These are phyloP conservation scores for Pelargonium citronellum DNA, from an alignment of 441 rosid genomes.

Conservation along the genomic window DNA sequence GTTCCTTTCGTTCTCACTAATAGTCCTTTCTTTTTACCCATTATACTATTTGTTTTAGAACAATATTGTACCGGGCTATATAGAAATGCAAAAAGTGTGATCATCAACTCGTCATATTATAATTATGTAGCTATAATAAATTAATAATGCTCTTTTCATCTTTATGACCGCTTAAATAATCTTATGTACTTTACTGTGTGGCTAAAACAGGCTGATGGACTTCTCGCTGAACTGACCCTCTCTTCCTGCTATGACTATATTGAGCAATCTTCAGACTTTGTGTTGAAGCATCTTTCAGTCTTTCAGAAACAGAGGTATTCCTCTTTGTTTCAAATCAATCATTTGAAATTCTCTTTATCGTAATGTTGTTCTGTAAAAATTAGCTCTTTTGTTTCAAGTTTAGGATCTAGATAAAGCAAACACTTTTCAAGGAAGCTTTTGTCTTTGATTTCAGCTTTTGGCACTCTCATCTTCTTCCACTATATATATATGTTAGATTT, in stretches of 20 bases:
- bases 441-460: neutral
- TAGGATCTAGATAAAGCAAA: neutral
- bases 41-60: neutral
- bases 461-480: neutral
- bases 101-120: neutral
- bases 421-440: too few species aligned
- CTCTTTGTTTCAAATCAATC: neutral
- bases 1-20: neutral
- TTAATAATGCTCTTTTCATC: neutral
- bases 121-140: neutral
- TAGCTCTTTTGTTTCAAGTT: neutral
- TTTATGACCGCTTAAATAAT: neutral
- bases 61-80: neutral
- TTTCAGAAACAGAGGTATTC: constrained; percentile 67
- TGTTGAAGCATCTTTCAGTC: constrained; percentile 52
- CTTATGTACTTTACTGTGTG: neutral
- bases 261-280: constrained; percentile 54
- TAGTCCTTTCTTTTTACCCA: neutral
- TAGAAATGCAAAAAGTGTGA: neutral
- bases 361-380: neutral
- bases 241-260: constrained; percentile 69
- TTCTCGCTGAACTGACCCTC: constrained; percentile 52
- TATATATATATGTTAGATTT: neutral
- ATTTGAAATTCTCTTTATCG: neutral
- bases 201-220: constrained; percentile 71